Evolutionary conservation across 192 early-diverging fungal genomes (phyloP).

Genomic region (Lobosporangium transversale): DNA sequence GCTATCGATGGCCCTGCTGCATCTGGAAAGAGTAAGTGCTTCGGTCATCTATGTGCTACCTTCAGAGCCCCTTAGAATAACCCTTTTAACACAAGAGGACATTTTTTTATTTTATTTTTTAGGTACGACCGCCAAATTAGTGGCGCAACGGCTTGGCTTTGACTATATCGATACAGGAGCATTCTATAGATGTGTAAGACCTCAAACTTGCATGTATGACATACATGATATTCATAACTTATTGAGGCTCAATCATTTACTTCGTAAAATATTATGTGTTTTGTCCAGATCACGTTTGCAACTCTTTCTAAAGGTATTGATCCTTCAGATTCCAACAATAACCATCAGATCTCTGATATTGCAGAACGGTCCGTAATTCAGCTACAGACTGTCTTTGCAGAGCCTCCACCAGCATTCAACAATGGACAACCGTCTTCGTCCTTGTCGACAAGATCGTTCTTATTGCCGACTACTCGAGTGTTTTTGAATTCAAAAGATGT

Average conservation of each 20-base stretch:
- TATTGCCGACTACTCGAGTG: conserved; percentile 31
- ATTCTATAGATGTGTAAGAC: conserved; percentile 66
- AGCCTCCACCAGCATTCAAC: neutral
- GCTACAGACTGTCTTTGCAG: conserved; percentile 12
- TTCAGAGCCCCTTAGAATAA: too few relatives aligned
- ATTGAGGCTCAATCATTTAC: too few relatives aligned
- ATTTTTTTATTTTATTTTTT: too few relatives aligned
- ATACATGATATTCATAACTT: too few relatives aligned
- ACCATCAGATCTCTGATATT: conserved; percentile 42
- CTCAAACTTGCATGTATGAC: too few relatives aligned
- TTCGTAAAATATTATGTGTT: too few relatives aligned
- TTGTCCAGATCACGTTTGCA: conserved; percentile 53
- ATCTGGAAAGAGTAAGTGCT: conserved; percentile 79
- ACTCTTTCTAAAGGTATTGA: conserved; percentile 49
- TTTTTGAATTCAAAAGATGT: conserved; percentile 73
- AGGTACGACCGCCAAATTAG: conserved; percentile 76
- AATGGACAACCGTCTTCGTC: neutral
- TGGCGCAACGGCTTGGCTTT: conserved; percentile 72
- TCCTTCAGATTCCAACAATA: conserved; percentile 42
- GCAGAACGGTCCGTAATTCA: conserved; percentile 18
- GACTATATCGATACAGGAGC: conserved; percentile 84
- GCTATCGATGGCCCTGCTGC: conserved; percentile 88
- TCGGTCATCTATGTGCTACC: neutral
- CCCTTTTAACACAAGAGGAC: too few relatives aligned
- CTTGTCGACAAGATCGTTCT: neutral